Percentiles rank a stretch among this genome's conserved stretches.
Conservation (phyloP, 169 alveolate species). For the Plasmodium cynomolgi region DNA sequence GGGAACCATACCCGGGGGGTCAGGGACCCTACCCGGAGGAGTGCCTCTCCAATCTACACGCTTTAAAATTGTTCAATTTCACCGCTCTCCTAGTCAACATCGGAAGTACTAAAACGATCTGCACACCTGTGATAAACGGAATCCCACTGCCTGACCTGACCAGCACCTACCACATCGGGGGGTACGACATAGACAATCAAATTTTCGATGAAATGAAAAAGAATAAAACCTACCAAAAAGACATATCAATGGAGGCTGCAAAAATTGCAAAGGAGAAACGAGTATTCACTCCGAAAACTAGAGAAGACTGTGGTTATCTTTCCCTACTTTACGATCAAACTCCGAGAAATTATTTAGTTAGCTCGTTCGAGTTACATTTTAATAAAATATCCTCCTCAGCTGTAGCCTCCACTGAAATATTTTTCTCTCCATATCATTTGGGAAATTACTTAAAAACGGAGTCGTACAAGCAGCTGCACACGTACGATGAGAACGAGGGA, state of each 20-base stretch:
- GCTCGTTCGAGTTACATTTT: constrained; percentile 35
- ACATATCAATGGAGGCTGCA: constrained; percentile 60
- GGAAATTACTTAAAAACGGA: constrained; percentile 63
- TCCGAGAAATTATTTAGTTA: constrained; percentile 60
- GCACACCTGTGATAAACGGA: constrained; percentile 72
- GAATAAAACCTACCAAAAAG: constrained; percentile 27
- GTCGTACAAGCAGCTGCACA: constrained; percentile 42
- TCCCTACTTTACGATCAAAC: constrained; percentile 43
- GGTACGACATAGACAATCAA: constrained; percentile 75
- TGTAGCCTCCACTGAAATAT: constrained; percentile 68
- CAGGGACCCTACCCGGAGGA: constrained; percentile 27
- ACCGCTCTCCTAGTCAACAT: constrained; percentile 45
- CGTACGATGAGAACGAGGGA: background rate
- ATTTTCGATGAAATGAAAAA: constrained; percentile 70
- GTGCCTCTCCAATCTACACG: constrained; percentile 2
- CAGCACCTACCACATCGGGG: constrained; percentile 46
- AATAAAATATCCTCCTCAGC: constrained; percentile 67
- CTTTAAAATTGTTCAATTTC: constrained; percentile 46
- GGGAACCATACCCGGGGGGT: constrained; percentile 22
- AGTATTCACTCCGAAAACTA: constrained; percentile 52
- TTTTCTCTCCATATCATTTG: constrained; percentile 55
- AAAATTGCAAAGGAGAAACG: constrained; percentile 71
- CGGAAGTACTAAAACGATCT: constrained; percentile 62
- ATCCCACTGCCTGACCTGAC: constrained; percentile 66
- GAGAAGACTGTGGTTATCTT: constrained; percentile 66